Percentiles rank a stretch among this genome's conserved stretches.
Conservation (phyloP, 1,139 yeast species). For the Yamadazyma aaseri region DNA sequence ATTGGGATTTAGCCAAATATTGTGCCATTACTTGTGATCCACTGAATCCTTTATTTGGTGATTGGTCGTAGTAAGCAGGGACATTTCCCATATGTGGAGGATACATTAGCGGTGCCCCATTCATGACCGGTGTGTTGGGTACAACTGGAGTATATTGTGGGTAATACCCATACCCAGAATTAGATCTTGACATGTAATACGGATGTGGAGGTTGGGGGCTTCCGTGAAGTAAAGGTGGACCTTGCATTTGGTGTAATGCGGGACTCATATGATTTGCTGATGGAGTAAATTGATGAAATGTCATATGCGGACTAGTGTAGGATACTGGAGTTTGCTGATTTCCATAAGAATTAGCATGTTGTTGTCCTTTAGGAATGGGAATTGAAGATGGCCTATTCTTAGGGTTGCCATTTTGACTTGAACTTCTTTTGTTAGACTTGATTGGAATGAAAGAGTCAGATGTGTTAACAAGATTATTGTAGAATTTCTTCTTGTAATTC, state of each 20-base stretch:
- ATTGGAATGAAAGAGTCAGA: conserved; percentile 22
- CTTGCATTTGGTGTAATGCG: conserved; percentile 4
- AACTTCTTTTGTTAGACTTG: conserved; percentile 22
- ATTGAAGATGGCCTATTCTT: conserved; percentile 8
- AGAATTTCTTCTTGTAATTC: conserved; percentile 14
- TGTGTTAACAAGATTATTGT: conserved; percentile 18
- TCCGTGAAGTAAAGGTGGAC: not conserved
- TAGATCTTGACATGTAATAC: conserved; percentile 11
- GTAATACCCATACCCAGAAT: conserved; percentile 10
- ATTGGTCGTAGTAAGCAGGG: conserved; percentile 9
- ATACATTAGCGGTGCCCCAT: conserved; percentile 7
- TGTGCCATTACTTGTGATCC: conserved; percentile 80
- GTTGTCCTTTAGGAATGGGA: conserved; percentile 11
- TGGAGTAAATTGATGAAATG: conserved; percentile 2
- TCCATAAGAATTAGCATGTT: not conserved
- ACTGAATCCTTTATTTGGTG: conserved; percentile 30
- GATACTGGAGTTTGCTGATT: conserved; percentile 2
- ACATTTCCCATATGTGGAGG: conserved; percentile 6
- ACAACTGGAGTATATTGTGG: conserved; percentile 6
- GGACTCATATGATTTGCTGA: conserved; percentile 4
- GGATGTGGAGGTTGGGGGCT: conserved; percentile 6
- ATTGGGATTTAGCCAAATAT: conserved; percentile 69
- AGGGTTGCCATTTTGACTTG: conserved; percentile 25
- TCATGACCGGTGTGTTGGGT: conserved; percentile 10
- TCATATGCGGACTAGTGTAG: conserved; percentile 9